Evolutionary conservation across 495 filamentous ascomycete species (phyloP).

Genomic region (Melanomma pulvis-pyrius): DNA sequence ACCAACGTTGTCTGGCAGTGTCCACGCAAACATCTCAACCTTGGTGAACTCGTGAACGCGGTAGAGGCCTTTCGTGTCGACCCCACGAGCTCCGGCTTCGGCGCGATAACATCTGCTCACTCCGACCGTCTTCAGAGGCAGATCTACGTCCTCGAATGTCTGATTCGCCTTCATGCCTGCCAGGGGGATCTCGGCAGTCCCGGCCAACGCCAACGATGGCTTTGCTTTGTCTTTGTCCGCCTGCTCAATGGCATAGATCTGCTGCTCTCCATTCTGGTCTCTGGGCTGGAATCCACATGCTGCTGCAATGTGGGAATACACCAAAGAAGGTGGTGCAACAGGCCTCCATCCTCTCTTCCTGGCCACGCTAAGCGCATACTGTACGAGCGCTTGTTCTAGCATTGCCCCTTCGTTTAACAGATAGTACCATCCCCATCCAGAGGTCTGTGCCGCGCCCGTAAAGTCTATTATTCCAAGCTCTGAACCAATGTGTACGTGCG

Average conservation of each 20-base stretch:
- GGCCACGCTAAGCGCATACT: slow-evolving; percentile 75
- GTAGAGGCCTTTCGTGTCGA: slow-evolving; percentile 91
- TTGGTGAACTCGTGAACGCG: slow-evolving; percentile 99
- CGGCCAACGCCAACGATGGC: slow-evolving; percentile 73
- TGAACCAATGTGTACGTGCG: slow-evolving; percentile 82
- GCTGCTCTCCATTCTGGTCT: slow-evolving; percentile 86
- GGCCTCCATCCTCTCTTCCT: slow-evolving; percentile 70
- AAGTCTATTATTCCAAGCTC: slow-evolving; percentile 86
- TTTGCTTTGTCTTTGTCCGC: slow-evolving; percentile 59
- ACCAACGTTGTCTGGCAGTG: slow-evolving; percentile 49
- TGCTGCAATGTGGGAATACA: slow-evolving; percentile 86
- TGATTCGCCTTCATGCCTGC: slow-evolving; percentile 85
- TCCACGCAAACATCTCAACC: slow-evolving; percentile 95
- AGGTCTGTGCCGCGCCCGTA: slow-evolving; percentile 70
- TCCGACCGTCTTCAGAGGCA: slow-evolving; percentile 80
- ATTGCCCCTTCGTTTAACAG: slow-evolving; percentile 84
- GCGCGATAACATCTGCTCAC: slow-evolving; percentile 89
- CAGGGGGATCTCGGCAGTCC: slow-evolving; percentile 91
- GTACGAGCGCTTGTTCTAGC: slow-evolving; percentile 89
- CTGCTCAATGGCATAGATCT: slow-evolving; percentile 79
- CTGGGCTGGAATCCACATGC: slow-evolving; percentile 93
- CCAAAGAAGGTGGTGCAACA: slow-evolving; percentile 82
- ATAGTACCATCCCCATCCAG: slow-evolving; percentile 98
- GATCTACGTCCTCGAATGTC: slow-evolving; percentile 59
- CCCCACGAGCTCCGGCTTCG: slow-evolving; percentile 86